These are phyloP conservation scores for Gyromitra esculenta DNA, from an alignment of 2,329 filamentous ascomycete genomes.

Conservation along the genomic window DNA sequence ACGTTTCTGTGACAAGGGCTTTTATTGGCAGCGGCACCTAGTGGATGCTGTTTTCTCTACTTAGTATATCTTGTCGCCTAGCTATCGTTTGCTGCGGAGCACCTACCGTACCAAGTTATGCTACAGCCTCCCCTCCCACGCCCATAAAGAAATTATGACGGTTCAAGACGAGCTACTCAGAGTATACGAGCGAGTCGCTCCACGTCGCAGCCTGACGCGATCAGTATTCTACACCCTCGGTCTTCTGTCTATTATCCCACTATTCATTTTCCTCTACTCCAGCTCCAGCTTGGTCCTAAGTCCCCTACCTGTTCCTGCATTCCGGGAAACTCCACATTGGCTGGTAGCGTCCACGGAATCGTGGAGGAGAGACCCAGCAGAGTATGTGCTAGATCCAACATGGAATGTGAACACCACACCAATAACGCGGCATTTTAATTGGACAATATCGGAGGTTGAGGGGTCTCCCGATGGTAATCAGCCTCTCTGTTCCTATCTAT, in stretches of 20 bases:
- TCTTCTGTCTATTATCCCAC: conserved; percentile 1
- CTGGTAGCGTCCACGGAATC: background rate
- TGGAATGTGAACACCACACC: conserved; percentile 68
- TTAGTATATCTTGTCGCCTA: background rate
- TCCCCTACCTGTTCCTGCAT: background rate
- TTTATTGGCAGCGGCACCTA: background rate
- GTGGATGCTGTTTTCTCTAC: background rate
- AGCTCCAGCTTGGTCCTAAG: background rate
- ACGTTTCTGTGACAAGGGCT: background rate
- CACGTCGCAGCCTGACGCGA: conserved; percentile 8
- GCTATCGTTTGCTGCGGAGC: background rate
- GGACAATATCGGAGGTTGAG: conserved; percentile 69
- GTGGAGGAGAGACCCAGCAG: conserved; percentile 59
- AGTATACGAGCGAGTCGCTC: background rate
- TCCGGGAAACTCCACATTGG: conserved; percentile 7
- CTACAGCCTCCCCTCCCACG: background rate
- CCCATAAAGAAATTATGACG: background rate
- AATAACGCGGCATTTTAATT: conserved; percentile 68
- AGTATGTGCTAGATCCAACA: conserved; percentile 68
- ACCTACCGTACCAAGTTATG: background rate
- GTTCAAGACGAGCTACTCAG: background rate
- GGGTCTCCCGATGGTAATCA: conserved; percentile 59
- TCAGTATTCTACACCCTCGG: conserved; percentile 31
- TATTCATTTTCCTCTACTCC: conserved; percentile 26
- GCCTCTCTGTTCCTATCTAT: too few species aligned